Evolutionary conservation across 257 asterid genomes (phyloP).

Genomic region (Paraleonurus japonicus): DNA sequence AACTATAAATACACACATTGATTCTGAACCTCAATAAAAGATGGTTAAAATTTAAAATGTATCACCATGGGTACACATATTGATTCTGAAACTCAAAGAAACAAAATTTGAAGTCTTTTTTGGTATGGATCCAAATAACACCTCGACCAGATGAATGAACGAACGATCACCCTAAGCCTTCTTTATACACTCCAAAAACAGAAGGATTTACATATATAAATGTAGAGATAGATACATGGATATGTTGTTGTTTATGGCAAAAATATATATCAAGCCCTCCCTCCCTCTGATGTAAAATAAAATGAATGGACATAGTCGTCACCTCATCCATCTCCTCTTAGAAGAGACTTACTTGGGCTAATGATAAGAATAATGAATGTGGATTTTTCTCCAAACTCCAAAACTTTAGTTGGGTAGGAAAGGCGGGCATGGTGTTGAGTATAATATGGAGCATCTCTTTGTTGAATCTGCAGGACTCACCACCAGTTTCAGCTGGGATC

Average conservation of each 20-base stretch:
- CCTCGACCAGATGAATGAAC: background rate
- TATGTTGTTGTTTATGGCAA: constrained; percentile 13
- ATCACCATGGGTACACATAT: background rate
- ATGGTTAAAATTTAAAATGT: background rate
- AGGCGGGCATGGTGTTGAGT: background rate
- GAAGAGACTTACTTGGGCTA: constrained; percentile 1
- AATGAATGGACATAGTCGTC: background rate
- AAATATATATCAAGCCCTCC: background rate
- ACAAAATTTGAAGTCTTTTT: background rate
- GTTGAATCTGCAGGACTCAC: background rate
- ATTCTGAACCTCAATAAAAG: background rate
- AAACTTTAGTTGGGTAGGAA: background rate
- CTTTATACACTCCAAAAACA: background rate
- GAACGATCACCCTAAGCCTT: background rate
- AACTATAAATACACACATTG: no score
- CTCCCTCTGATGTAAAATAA: constrained; percentile 18
- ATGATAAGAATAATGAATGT: background rate
- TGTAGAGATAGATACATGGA: background rate
- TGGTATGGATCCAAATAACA: background rate
- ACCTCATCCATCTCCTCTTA: constrained; percentile 12
- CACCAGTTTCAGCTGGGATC: background rate
- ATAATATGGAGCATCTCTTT: background rate
- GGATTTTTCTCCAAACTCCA: background rate
- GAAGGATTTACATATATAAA: constrained; percentile 20
- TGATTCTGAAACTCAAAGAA: no score